Evolutionary conservation across 2,329 filamentous ascomycete species (phyloP), one percentile per base, ranked within the genome.

Genomic region (Beauveria australis): DNA sequence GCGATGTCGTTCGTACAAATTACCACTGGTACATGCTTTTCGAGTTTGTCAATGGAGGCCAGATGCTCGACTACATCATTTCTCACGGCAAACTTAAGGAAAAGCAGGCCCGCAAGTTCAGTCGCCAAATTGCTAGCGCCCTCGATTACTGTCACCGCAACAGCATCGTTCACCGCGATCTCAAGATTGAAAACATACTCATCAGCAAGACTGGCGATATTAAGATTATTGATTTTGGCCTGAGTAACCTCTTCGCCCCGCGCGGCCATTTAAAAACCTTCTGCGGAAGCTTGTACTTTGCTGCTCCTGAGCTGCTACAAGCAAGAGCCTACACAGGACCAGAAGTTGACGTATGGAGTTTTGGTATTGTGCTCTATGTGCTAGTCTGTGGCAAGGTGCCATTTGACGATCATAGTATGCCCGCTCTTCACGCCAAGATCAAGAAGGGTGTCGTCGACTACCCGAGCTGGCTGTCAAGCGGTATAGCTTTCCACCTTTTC

Each of bases 11-110:
- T 61, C 88, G 92, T 61, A 97, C 94, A 55, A 93, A 94, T 70
- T 94, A 97, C 73, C 94, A 99, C 75, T 99, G 94, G 94, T 99
- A 99, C 76, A 99, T 99, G 94, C 86, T 99, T 56, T 99, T 96
- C 71, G 94, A 99, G 77, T 97, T 94, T 73, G 94, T 99, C 74
- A 97, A 99, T 71, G 94, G 94, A 53, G 94, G 94, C 19, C 94
- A 99, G 76, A 97, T 99, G 94, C 86, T 99, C 63, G 94, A 99
- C 78, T 99, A 97, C 76, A 99, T 99, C 73, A 99, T 99, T 71
- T 97, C 92, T 3, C 94, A 99, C 70, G 94, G 93, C 62, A 90
- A 95, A 70, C 80, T 99, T 64, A 97, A 97, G 80, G 94, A 99
- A 78, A 97, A 97, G 76, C 93, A 96, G 75, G 94, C 94, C 9